These are phyloP conservation scores for Talaromyces funiculosus DNA, from an alignment of 2,329 filamentous ascomycete species.

Conservation along the genomic window DNA sequence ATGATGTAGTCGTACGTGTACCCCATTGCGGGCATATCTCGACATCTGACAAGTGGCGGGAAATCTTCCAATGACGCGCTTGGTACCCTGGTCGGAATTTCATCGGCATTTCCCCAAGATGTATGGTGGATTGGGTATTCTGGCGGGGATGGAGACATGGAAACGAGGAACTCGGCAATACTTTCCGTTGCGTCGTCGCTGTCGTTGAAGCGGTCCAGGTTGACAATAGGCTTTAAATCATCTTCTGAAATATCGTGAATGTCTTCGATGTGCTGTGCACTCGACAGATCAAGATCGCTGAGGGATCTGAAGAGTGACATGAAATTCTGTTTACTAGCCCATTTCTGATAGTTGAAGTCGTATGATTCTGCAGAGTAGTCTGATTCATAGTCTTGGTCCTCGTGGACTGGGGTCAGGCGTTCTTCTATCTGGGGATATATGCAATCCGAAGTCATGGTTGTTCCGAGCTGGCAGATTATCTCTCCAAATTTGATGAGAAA, in stretches of 20 bases:
- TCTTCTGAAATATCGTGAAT: neutral
- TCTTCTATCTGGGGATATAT: neutral
- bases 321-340: neutral
- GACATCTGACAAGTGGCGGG: conserved; percentile 9
- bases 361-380: neutral
- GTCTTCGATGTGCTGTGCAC: conserved; percentile 8
- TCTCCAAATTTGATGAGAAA: no score
- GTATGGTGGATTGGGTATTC: neutral
- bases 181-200: neutral
- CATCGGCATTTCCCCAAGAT: conserved; percentile 9
- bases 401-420: neutral
- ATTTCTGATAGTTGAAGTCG: neutral
- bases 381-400: neutral
- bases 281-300: neutral
- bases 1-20: neutral
- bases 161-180: neutral
- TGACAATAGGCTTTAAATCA: neutral
- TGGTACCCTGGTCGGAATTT: conserved; percentile 6
- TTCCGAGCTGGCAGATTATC: neutral
- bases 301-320: neutral
- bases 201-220: neutral
- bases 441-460: neutral
- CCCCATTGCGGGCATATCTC: conserved; percentile 7
- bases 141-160: neutral
- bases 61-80: conserved; percentile 5